Base-by-base conservation (phyloP, 345 rosid species). In the Pseudoturritis turrita region DNA sequence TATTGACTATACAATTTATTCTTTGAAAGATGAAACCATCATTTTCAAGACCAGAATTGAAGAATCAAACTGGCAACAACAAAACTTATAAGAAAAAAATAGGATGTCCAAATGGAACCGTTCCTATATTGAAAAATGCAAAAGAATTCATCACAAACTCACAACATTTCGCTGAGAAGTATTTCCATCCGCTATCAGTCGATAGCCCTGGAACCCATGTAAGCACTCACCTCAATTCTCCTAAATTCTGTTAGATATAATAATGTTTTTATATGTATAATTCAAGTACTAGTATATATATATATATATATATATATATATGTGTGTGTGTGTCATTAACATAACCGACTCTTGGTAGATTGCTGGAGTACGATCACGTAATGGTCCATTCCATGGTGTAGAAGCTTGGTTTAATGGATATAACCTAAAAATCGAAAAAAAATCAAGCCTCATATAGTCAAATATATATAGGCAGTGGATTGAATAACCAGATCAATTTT, bases 361-460 rank as follows among this genome's bases (percentile, higher is more conserved):
- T 21, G 45, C 63, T 21, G 63, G 63, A 7, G 46, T 58, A 6
- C 19, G 12, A 23, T 25, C 75, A 61, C 4, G 26, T 6, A 23
- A 35, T 46, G 35, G 35, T 31, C 35, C 35, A 31, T 31, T 31
- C 35, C 35, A 31, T 31, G 35, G 35, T 31, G 35, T 31, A 7
- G 35, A 31, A 31, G 35, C 35, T 1, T 31, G 0, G 10, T 57
- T 57, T 19, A 12, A 3, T 25, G 4, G 3, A 13, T 4, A 18
- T 19, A 3, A 2, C 0, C 2, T 35, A 19, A 31, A 51, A 14
- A 10, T 71, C 8, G 17, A 21, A 37, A 39, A n/a, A 7, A 37
- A 33, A 71, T 49, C 61, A 71, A 71, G 52, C 60, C 2, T 60
- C 68, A 1, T 71, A 59, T 60, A 0, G 11, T 26, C 50, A 70